Percentiles rank a stretch among this genome's conserved stretches.
phyloP scores from a whole-genome alignment of 1,284 basidiomycete species.

The Cutaneotrichosporon cavernicola region DNA sequence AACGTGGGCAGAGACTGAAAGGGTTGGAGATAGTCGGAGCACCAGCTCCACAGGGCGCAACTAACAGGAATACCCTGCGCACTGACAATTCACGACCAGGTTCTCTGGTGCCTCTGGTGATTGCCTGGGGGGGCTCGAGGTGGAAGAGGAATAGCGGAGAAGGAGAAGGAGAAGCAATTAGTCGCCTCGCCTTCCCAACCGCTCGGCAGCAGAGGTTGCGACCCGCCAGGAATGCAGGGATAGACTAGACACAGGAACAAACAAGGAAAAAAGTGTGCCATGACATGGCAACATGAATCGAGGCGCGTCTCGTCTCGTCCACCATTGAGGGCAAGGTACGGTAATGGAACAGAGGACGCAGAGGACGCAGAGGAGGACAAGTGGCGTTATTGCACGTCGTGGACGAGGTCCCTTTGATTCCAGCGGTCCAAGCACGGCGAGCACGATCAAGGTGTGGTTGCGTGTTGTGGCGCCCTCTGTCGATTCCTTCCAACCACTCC shows the following conservation, averaged over 20 bases:
- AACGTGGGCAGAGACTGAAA: neutral
- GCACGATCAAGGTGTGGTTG: constrained; percentile 10
- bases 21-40: neutral
- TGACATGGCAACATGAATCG: neutral
- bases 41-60: neutral
- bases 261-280: neutral
- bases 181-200: neutral
- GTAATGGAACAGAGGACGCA: neutral
- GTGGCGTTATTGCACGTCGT: neutral
- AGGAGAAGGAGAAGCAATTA: neutral
- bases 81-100: neutral
- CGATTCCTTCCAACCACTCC: neutral
- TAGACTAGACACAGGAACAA: neutral
- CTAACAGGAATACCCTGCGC: neutral
- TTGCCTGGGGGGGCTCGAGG: constrained; percentile 5
- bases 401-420: neutral
- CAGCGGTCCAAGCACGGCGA: constrained; percentile 5
- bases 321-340: neutral
- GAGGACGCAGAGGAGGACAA: neutral
- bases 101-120: neutral
- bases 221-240: neutral
- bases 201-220: neutral
- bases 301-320: neutral
- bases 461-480: constrained; percentile 2
- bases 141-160: constrained; percentile 5